phyloP scores from a whole-genome alignment of 495 filamentous ascomycete genomes.

The Wilcoxina mikolae region DNA sequence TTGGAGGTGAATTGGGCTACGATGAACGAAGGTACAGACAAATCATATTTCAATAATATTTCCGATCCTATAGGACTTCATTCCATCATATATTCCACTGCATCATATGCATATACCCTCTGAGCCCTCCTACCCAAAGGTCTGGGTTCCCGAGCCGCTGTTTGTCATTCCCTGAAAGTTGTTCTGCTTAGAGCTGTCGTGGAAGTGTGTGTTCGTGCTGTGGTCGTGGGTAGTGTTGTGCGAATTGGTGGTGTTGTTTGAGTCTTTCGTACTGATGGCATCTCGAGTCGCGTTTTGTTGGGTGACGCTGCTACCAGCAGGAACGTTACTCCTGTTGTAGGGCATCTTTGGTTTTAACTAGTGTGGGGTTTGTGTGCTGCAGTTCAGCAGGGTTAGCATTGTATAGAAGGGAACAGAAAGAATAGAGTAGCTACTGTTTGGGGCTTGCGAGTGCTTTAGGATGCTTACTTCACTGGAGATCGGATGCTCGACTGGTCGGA shows the following conservation, averaged over 20 bases:
- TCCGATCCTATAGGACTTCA: not conserved
- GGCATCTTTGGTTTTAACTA: constrained; percentile 1
- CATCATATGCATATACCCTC: not conserved
- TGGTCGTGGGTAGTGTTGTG: not conserved
- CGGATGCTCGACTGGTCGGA: no score
- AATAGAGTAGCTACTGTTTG: no score
- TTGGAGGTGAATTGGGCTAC: no score
- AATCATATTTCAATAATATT: not conserved
- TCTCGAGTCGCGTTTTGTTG: not conserved
- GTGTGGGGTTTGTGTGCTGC: no score
- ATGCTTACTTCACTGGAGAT: no score
- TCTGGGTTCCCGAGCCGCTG: not conserved
- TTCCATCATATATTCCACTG: not conserved
- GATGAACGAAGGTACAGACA: not conserved
- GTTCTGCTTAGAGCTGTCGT: not conserved
- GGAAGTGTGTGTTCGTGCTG: not conserved
- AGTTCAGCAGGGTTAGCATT: no score
- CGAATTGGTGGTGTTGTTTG: not conserved
- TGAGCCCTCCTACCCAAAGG: no score
- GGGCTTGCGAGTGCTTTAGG: no score
- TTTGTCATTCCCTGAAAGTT: not conserved
- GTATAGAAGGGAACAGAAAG: no score
- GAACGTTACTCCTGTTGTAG: not conserved
- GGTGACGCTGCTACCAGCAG: not conserved
- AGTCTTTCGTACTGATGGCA: not conserved